These are phyloP conservation scores for Sungouiella blattae DNA, from an alignment of 805 yeast species.

Conservation along the genomic window DNA sequence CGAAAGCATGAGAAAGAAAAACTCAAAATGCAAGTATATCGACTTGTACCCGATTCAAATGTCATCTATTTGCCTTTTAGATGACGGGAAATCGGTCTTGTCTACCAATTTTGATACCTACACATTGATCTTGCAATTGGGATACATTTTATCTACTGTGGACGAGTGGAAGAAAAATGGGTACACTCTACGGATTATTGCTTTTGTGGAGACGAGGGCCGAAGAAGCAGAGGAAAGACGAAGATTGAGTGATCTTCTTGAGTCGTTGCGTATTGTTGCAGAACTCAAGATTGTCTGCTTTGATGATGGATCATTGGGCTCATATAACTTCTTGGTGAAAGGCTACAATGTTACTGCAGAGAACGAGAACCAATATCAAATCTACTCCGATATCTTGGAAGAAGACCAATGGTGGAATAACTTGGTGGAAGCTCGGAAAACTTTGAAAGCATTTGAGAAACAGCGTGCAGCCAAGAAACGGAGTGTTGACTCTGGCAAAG, in stretches of 20 bases:
- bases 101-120: constrained; percentile 96
- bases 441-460: constrained; percentile 31
- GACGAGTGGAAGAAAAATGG: constrained; percentile 80
- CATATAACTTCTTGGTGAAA: constrained; percentile 73
- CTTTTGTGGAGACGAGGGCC: constrained; percentile 73
- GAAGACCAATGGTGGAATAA: constrained; percentile 88
- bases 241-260: constrained; percentile 61
- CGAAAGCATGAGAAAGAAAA: constrained; percentile 1
- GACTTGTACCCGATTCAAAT: constrained; percentile 96
- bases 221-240: constrained; percentile 70
- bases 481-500: constrained; percentile 1
- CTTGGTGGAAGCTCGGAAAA: constrained; percentile 54
- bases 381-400: constrained; percentile 48
- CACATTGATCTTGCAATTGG: constrained; percentile 87
- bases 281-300: constrained; percentile 72
- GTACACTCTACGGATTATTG: constrained; percentile 75
- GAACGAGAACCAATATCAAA: constrained; percentile 28
- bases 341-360: constrained; percentile 47
- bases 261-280: constrained; percentile 81
- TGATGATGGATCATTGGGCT: constrained; percentile 48
- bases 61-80: constrained; percentile 75
- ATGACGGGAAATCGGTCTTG: constrained; percentile 62
- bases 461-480: constrained; percentile 19
- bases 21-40: constrained; percentile 53
- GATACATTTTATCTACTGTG: constrained; percentile 89